Base-by-base conservation (phyloP, 495 filamentous ascomycete species). In the Penicillium soppii region DNA sequence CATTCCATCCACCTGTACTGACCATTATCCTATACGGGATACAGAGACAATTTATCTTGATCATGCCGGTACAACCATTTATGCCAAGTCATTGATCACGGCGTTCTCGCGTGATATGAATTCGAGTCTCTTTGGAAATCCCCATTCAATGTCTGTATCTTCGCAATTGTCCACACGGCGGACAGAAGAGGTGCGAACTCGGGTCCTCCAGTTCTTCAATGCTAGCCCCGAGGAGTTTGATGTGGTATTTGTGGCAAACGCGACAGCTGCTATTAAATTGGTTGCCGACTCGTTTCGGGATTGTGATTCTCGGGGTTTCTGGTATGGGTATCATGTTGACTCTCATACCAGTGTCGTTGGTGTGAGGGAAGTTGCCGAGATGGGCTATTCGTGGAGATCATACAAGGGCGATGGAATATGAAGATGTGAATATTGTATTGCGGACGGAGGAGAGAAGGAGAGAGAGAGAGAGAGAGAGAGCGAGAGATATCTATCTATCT, bases 311-410 rank as follows among this genome's bases (percentile, higher is more conserved):
- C 71, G 68, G 10, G 88, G 89, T 0, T 96, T 92, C 61, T 81
- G 82, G 69, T 97, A 90, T 69, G 83, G 78, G 6, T 95, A 95
- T 62, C 91, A 96, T 67, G 70, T 81, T 39, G 89, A 92, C 47
- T 77, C 88, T 13, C 92, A 97, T 68, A 97, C 92, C 27, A 96
- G 91, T 62, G 55, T 96, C 2, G 81, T 97, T n/a, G 92, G 92
- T 0, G 82, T 88, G 13, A 78, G 92, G 21, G 91, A 95, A 68
- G 65, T 87, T 50, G 85, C 90, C 29, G 62, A 65, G 10, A 60
- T 63, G 37, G 74, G 78, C 43, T n/a, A n/a, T n/a, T n/a, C n/a
- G n/a, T n/a, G n/a, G n/a, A n/a, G n/a, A n/a, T n/a, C n/a, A n/a
- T n/a, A n/a, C n/a, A n/a, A n/a, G n/a, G n/a, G n/a, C n/a, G n/a